Base-by-base conservation (phyloP, 1,284 basidiomycete genomes). In the Singerocomus rubriflavus region DNA sequence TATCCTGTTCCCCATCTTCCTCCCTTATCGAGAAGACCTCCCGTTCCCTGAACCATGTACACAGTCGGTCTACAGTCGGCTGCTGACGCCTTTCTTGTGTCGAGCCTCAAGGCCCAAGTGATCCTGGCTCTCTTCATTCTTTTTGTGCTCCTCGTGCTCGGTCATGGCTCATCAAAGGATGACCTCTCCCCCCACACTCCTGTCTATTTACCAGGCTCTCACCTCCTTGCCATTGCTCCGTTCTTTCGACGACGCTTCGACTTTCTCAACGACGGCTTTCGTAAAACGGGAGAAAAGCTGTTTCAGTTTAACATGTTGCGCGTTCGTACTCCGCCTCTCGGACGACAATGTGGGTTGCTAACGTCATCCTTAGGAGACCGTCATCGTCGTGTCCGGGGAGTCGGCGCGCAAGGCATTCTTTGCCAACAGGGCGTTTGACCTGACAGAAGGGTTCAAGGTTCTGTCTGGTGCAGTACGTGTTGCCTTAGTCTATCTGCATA, bases 361-460 rank as follows among this genome's bases (percentile, higher is more conserved):
- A 53, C 54, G 53, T 57, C 52, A 47, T 48, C 42, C 44, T 38
- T 55, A 87, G 85, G 79, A 84, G 56, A 80, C 75, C 9, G 82
- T 86, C 53, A 72, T 88, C 45, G 84, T 84, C 30, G 77, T 88
- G 35, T 88, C 85, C 37, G 86, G 86, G 45, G 82, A 86, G 62
- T 74, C 73, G 34, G 85, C 79, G n/a, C 74, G 85, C 51, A 76
- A 77, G 52, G 74, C 80, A 11, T 88, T 88, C 68, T 85, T 88
- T 60, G 74, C 76, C 5, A 78, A 84, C 47, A 82, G 79, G 67
- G 75, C 76, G 14, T 77, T 88, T 55, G 85, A 88, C 67, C 75
- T 88, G 47, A 84, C 82, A 39, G 83, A 86, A 70, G 85, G 85
- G 13, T 88, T 87, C 72, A 84, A 81, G 60, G 78, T 85, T 57